Evolutionary conservation across 768 basidiomycete genomes (phyloP), one percentile per base, ranked within the genome.

Genomic region (Amylocystis lapponica): DNA sequence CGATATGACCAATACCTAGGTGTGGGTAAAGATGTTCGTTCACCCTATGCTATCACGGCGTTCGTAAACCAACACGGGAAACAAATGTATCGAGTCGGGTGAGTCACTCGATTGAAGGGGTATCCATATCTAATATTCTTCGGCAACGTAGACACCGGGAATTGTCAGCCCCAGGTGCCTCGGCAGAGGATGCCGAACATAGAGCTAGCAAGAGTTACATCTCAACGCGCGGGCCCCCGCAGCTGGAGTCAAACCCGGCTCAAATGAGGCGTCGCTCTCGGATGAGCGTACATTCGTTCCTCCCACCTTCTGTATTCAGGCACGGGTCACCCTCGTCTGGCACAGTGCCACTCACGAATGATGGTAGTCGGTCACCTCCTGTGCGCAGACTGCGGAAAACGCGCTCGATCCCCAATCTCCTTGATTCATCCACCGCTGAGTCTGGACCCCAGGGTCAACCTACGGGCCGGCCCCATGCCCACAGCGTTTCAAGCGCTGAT

Each of bases 1-100:
- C 72, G 76, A 22, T 86, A 83, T 55, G 89, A 92, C 59, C 75
- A 79, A 38, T 65, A 73, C 32, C 61, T 79, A 27, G 82, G 86
- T 11, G 83, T 90, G 23, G 74, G 77, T 13, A 72, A 74, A 54
- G 70, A 78, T 47, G 69, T 80, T 10, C 78, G 83, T 23, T 89
- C 86, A 11, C 87, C 88, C 2, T 91, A 82, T 57, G 79, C 79
- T 29, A 86, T 88, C 53, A 89, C 86, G n/a, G 81, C 81, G 7
- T 81, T 86, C 54, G 74, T 84, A 36, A 89, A 86, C 57, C 85
- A 88, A 57, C 79, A 86, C 62, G 88, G 88, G 41, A 80, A 79
- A 54, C 71, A 75, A 58, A 78, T 85, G 71, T 89, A 71, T 64
- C 82, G 88, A 37, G 74, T 92, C 34, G 80, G 85, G 86, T 88